Evolutionary conservation across 495 filamentous ascomycete genomes (phyloP).

Genomic region (Margaritispora aquatica): DNA sequence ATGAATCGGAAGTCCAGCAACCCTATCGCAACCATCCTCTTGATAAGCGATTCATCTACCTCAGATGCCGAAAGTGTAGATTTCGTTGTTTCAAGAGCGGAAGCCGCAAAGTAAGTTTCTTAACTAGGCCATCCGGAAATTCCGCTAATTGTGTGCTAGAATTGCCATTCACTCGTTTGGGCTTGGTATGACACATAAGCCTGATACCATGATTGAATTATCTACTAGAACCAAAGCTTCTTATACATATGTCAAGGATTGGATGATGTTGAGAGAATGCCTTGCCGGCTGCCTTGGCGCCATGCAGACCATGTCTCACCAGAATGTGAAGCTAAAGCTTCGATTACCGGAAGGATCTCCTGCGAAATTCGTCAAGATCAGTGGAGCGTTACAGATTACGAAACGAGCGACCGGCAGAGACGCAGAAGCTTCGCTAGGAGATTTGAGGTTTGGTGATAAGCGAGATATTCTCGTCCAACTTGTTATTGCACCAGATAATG

Average conservation of each 20-base stretch:
- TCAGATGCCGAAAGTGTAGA: conserved; percentile 95
- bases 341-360: conserved; percentile 93
- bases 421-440: conserved; percentile 87
- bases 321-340: conserved; percentile 96
- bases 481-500: conserved; percentile 83
- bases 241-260: conserved; percentile 98
- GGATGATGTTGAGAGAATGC: conserved; percentile 99
- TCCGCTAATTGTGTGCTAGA: conserved; percentile 35
- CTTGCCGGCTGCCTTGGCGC: conserved; percentile 90
- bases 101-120: conserved; percentile 83
- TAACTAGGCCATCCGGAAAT: not conserved
- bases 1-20: conserved; percentile 98
- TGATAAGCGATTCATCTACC: conserved; percentile 99
- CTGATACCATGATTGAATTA: conserved; percentile 96
- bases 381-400: conserved; percentile 91
- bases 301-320: conserved; percentile 95
- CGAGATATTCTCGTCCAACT: conserved; percentile 94
- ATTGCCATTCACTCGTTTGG: conserved; percentile 97
- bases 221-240: conserved; percentile 94
- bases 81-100: conserved; percentile 95
- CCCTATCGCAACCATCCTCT: conserved; percentile 88
- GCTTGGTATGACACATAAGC: conserved; percentile 94
- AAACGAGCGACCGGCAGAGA: conserved; percentile 97
- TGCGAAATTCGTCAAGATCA: conserved; percentile 98
- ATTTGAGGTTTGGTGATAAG: conserved; percentile 95